Evolutionary conservation across 805 yeast genomes (phyloP), one percentile per base, ranked within the genome.

Genomic region (Kregervanrija delftensis): DNA sequence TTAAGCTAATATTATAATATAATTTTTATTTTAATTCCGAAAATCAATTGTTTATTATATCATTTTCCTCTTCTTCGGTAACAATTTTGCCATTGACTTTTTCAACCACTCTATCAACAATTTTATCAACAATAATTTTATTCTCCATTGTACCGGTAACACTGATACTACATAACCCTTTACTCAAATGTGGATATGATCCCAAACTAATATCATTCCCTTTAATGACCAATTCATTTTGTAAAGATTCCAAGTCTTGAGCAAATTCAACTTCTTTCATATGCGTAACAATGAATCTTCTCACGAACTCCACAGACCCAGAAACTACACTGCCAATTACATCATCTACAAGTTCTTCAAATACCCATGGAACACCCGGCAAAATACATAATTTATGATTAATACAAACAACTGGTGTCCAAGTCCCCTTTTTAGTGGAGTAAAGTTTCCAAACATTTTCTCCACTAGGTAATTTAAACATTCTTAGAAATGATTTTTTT

Each of bases 401-500:
- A n/a, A 88, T 66, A 0, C 78, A 77, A 2, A 86, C 89, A 5
- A 87, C 72, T 0, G 96, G 96, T 3, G 88, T 95, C 96, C 96
- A 88, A 11, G 83, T 69, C 4, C 8, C 8, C 28, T 6, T 4
- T 22, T 76, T 79, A 8, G 65, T 51, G 1, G 76, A 67, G 52
- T 69, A 81, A 39, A 70, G 63, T 38, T 69, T 74, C 41, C 68
- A 69, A 5, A 79, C 80, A 2, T 51, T 35, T 1, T 39, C 35
- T 33, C 33, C 40, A 34, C 37, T 30, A 0, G 96, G 96, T 41
- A 88, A 67, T 0, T 82, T 75, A 0, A 95, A 95, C 96, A 88
- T 88, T 40, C 86, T 68, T 53, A 78, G 70, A 54, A 80, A 86
- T 1, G 93, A 89, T 3, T 63, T 57, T 22, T 69, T 57, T 22